These are phyloP conservation scores for Populus hybrid DNA, from an alignment of 441 rosid species.

Conservation along the genomic window DNA sequence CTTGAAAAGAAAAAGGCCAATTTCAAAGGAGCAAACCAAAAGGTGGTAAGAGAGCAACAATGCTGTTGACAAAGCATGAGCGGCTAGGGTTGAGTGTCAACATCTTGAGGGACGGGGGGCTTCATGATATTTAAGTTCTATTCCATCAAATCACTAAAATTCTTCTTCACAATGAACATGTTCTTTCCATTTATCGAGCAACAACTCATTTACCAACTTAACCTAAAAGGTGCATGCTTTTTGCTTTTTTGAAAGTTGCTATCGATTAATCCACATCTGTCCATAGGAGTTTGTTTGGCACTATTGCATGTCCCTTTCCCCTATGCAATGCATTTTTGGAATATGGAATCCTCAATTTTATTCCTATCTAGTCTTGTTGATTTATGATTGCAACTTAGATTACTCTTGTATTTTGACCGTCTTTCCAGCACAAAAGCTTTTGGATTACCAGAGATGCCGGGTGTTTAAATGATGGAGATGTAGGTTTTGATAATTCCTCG, in stretches of 20 bases:
- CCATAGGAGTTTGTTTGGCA: not conserved
- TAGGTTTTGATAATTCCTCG: constrained; percentile 43
- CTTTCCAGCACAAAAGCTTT: constrained; percentile 44
- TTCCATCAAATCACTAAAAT: too few relatives aligned
- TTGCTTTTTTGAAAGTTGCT: not conserved
- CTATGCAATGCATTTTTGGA: not conserved
- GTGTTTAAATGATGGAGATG: constrained; percentile 36
- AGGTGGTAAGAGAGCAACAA: too few relatives aligned
- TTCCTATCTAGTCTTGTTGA: constrained; percentile 10
- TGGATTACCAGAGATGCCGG: constrained; percentile 47
- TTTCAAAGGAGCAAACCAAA: too few relatives aligned
- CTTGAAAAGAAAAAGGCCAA: too few relatives aligned
- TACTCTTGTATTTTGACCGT: not conserved
- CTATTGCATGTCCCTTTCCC: constrained; percentile 1
- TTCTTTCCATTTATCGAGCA: too few relatives aligned
- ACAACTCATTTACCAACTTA: too few relatives aligned
- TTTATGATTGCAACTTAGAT: not conserved
- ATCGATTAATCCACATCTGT: not conserved
- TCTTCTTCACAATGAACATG: too few relatives aligned
- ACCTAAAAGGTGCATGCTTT: not conserved
- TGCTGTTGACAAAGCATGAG: too few relatives aligned
- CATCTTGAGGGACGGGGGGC: too few relatives aligned
- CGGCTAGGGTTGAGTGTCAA: too few relatives aligned
- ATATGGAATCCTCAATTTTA: not conserved
- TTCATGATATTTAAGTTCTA: too few relatives aligned